Evolutionary conservation across 1,284 basidiomycete genomes (phyloP), one percentile per base, ranked within the genome.

Genomic region (Coniophora puteana): DNA sequence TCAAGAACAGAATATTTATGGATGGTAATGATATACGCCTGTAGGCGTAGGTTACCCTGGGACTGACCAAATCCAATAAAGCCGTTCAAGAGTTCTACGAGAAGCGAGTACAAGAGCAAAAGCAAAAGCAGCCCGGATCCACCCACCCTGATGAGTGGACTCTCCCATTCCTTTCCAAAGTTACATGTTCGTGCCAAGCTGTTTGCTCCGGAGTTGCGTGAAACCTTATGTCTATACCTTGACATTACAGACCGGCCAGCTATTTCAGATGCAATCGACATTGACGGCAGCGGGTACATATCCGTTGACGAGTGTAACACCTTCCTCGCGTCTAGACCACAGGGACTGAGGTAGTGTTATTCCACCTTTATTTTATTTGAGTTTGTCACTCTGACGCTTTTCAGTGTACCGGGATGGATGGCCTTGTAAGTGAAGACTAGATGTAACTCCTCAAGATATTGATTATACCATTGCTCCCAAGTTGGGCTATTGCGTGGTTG

Each of bases 231-330:
- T n/a, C n/a, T n/a, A n/a, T n/a, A n/a, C n/a, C n/a, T n/a, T n/a
- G n/a, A n/a, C n/a, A n/a, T n/a, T n/a, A n/a, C n/a, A n/a, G 58
- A 55, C 40, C 58, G 62, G 35, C 53, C 59, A 10, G 52, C 55
- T 14, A 59, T 64, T 27, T 53, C 55, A 7, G 61, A 64, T 31
- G 61, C 59, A 5, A 58, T 64, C 16, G 62, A 64, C 38, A 55
- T 54, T 25, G 61, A 64, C 30, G 53, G 52, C 4, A 60, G 57
- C 31, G 61, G 61, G 11, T 64, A 58, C 38, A 45, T 64, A 7
- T 62, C 61, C 5, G 53, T 62, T 7, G 46, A 57, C 18, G 60
- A 63, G 44, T 52, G 59, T 22, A 62, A 64, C 41, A 45, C 53
- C 4, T 64, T 62, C 38, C 43, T 62, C 32, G 50, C 46, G 24